Evolutionary conservation across 2,329 filamentous ascomycete species (phyloP).

Genomic region (Pestalotiopsis sp.): DNA sequence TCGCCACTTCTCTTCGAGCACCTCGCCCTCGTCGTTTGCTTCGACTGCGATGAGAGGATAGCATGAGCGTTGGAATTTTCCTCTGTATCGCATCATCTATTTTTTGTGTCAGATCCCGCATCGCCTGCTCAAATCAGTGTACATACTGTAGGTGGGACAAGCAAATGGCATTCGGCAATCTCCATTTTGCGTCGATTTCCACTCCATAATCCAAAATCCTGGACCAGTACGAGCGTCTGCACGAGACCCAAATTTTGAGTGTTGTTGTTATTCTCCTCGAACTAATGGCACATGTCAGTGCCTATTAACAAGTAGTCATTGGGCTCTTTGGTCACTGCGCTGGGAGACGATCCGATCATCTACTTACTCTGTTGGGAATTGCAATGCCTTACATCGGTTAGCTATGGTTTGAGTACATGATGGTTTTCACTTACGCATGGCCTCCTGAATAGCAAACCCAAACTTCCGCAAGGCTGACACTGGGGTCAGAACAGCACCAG

Average conservation of each 20-base stretch:
- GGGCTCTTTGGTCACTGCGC: neutral
- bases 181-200: conserved; percentile 60
- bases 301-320: neutral
- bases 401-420: neutral
- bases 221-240: conserved; percentile 50
- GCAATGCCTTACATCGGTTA: conserved; percentile 29
- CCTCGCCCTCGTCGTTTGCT: conserved; percentile 57
- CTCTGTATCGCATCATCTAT: conserved; percentile 58
- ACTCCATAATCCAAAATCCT: conserved; percentile 57
- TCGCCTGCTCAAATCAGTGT: neutral
- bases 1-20: conserved; percentile 67
- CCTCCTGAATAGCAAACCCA: conserved; percentile 58
- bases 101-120: conserved; percentile 18
- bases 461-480: conserved; percentile 63
- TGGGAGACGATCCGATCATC: conserved; percentile 20
- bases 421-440: conserved; percentile 42
- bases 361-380: conserved; percentile 33
- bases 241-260: conserved; percentile 51
- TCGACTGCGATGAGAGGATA: conserved; percentile 54
- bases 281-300: conserved; percentile 31
- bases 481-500: conserved; percentile 62
- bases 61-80: conserved; percentile 59
- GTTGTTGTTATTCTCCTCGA: conserved; percentile 51
- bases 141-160: conserved; percentile 48
- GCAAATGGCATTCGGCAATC: conserved; percentile 53